Evolutionary conservation across 768 basidiomycete species (phyloP), one percentile per base, ranked within the genome.

Genomic region (Clavaria fumosa): DNA sequence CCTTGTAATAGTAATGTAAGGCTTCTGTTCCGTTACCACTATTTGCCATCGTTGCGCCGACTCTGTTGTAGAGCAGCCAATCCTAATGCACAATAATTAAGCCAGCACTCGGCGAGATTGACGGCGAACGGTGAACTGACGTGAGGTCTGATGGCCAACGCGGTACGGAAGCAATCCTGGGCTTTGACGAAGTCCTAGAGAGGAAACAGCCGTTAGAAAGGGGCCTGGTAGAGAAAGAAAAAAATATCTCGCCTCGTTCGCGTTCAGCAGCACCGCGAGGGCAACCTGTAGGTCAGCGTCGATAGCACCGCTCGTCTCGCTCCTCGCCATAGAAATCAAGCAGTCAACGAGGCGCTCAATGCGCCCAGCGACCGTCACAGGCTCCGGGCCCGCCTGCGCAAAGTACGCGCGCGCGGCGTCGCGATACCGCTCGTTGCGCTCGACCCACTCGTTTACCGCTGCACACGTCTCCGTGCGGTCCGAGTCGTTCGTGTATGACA

Each of bases 211-310:
- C n/a, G n/a, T 31, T 26, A 23, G 37, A 12, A 10, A 19, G 5
- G 17, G 9, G 28, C 11, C 10, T 22, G 23, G 39, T 3, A 30
- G 37, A 39, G n/a, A 23, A 17, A 24, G 33, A 18, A 40, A 28
- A 41, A 37, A 14, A n/a, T 24, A 3, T 47, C 62, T 18, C 43
- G 85, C 88, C 66, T 95, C 93, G 41, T 78, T 86, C 6, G 83
- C 74, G 55, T 95, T 97, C 54, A 99, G 68, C 50, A 97, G 52
- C 26, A 97, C 81, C 3, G 89, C 93, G 35, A 99, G 65, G 4
- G 89, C 95, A 34, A 97, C 75, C 59, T 99, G 95, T 20, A 91
- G 76, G 54, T 99, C 93, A 6, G 93, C 78, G 54, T 99, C 95
- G 17, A 97, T 69, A 37, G 66, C 65, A 3, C 66, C 71, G 27